phyloP scores from a whole-genome alignment of 768 basidiomycete genomes.

The Myochromella boudieri region DNA sequence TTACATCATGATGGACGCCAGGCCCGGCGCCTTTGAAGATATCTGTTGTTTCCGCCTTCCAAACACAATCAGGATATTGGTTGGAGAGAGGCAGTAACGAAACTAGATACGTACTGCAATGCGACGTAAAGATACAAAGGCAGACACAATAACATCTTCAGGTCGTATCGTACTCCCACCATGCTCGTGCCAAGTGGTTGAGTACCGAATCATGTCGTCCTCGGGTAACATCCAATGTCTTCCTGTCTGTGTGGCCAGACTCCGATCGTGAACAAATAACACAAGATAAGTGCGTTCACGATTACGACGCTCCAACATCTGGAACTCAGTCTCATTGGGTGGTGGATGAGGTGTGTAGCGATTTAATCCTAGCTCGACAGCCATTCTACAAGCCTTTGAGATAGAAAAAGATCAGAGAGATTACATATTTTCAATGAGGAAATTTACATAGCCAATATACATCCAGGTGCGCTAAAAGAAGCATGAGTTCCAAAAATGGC shows the following conservation, averaged over 20 bases:
- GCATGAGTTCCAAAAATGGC: constrained; percentile 12
- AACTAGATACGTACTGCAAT: constrained; percentile 59
- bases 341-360: constrained; percentile 59
- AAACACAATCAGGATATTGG: constrained; percentile 6
- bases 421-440: constrained; percentile 1
- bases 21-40: constrained; percentile 42
- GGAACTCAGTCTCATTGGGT: constrained; percentile 60
- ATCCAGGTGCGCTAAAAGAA: constrained; percentile 73
- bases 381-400: constrained; percentile 79
- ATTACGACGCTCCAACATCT: constrained; percentile 75
- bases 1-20: constrained; percentile 58
- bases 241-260: constrained; percentile 83
- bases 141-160: constrained; percentile 79
- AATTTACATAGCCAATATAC: constrained; percentile 79
- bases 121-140: constrained; percentile 74
- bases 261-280: constrained; percentile 83
- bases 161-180: constrained; percentile 56
- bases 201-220: constrained; percentile 74
- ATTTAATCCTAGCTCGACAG: constrained; percentile 80
- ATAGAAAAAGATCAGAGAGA: not conserved
- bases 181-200: constrained; percentile 69
- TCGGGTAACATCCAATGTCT: constrained; percentile 88
- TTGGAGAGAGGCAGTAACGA: not conserved
- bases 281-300: constrained; percentile 86
- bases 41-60: constrained; percentile 76